Evolutionary conservation across 139 green algal genomes (phyloP).

Genomic region (Choricystis sp.): DNA sequence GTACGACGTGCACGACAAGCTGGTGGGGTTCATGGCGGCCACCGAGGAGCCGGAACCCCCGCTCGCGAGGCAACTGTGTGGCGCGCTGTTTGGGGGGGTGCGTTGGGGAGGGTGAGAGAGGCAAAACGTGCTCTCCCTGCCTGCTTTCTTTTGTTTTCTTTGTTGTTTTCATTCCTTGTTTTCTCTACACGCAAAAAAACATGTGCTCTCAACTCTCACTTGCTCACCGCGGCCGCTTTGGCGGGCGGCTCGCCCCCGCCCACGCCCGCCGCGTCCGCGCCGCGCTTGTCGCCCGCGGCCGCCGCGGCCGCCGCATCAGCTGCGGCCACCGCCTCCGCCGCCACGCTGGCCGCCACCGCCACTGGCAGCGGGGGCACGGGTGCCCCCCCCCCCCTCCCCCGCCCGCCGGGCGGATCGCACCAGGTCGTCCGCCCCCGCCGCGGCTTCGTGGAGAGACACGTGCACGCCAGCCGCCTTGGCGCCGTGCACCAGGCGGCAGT

Average conservation of each 20-base stretch:
- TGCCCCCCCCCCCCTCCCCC: background rate
- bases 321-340: too few relatives aligned
- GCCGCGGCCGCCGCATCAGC: too few relatives aligned
- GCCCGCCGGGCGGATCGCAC: background rate
- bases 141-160: too few relatives aligned
- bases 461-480: too few relatives aligned
- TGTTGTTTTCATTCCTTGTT: too few relatives aligned
- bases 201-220: too few relatives aligned
- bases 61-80: background rate
- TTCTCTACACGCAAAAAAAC: too few relatives aligned
- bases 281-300: too few relatives aligned
- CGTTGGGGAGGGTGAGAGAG: background rate
- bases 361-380: background rate
- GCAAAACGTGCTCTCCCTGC: background rate
- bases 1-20: slow-evolving; percentile 74
- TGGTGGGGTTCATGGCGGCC: slow-evolving; percentile 73
- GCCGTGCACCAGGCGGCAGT: background rate
- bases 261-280: too few relatives aligned
- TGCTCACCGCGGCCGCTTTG: too few relatives aligned
- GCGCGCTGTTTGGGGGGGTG: background rate
- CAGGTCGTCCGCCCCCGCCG: background rate
- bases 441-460: background rate
- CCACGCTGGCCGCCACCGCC: background rate
- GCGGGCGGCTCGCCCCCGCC: too few relatives aligned
- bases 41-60: too few relatives aligned